Percentiles rank a stretch among this genome's conserved stretches.
phyloP scores from a whole-genome alignment of 257 asterid species.

The Oldenlandia corymbosa region DNA sequence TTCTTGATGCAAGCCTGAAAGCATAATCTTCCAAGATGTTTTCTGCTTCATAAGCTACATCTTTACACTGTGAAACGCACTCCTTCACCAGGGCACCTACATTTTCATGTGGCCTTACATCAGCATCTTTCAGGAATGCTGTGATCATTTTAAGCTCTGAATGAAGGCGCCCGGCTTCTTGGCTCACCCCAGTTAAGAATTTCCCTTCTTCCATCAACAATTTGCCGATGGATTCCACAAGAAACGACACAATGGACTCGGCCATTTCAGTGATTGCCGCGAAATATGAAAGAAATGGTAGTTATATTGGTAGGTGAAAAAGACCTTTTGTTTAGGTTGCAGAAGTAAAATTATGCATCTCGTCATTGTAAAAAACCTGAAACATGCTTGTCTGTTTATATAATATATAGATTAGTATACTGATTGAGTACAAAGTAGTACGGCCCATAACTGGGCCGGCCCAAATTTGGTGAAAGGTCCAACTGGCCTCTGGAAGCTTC shows the following conservation, averaged over 20 bases:
- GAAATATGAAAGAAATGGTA: too few species aligned
- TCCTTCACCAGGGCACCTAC: background rate
- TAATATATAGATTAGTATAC: too few species aligned
- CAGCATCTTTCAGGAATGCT: slow-evolving; percentile 5
- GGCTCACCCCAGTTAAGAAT: background rate
- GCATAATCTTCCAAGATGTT: background rate
- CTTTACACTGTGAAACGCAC: slow-evolving; percentile 4
- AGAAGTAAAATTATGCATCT: too few species aligned
- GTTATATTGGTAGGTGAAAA: too few species aligned
- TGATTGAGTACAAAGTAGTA: too few species aligned
- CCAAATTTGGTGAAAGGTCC: too few species aligned
- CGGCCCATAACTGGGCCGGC: too few species aligned
- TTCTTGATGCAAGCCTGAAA: slow-evolving; percentile 1
- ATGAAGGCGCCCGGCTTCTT: background rate
- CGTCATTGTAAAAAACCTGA: too few species aligned
- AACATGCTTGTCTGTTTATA: too few species aligned
- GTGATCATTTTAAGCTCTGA: background rate
- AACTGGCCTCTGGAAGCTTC: too few species aligned
- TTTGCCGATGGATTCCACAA: background rate
- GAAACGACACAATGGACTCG: background rate
- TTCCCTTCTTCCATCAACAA: background rate
- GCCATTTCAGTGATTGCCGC: background rate
- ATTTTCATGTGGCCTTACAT: background rate
- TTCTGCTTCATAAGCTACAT: slow-evolving; percentile 10
- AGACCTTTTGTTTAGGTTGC: too few species aligned